phyloP scores from a whole-genome alignment of 176 grass and related monocot genomes.

The Panicum miliaceum region DNA sequence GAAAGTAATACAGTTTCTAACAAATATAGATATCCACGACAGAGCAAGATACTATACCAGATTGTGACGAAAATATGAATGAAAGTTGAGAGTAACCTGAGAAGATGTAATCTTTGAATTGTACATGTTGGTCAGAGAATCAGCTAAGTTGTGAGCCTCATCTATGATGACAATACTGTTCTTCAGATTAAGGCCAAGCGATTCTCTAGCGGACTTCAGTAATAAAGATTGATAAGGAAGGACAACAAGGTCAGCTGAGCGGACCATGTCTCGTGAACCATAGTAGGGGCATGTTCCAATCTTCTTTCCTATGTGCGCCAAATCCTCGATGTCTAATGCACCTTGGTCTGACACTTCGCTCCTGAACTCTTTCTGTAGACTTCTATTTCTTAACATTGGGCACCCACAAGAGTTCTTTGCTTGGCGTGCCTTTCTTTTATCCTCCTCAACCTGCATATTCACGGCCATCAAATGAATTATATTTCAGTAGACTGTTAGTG shows the following conservation, averaged over 20 bases:
- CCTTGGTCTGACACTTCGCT: slow-evolving; percentile 55
- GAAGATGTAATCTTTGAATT: slow-evolving; percentile 75
- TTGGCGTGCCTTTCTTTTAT: slow-evolving; percentile 47
- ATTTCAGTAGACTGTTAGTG: neutral
- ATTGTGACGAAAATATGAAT: neutral
- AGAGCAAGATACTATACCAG: slow-evolving; percentile 1
- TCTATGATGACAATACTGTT: slow-evolving; percentile 93
- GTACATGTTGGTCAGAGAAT: slow-evolving; percentile 85
- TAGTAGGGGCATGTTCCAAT: slow-evolving; percentile 94
- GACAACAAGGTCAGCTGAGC: slow-evolving; percentile 74
- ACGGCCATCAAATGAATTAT: slow-evolving; percentile 1
- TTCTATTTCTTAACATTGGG: slow-evolving; percentile 78
- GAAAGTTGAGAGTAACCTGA: slow-evolving; percentile 52
- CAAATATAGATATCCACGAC: neutral
- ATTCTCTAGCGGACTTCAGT: slow-evolving; percentile 86
- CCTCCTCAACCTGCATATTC: slow-evolving; percentile 55
- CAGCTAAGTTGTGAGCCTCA: slow-evolving; percentile 91
- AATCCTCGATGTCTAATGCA: slow-evolving; percentile 90
- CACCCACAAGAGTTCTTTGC: slow-evolving; percentile 73
- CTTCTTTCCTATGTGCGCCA: slow-evolving; percentile 70
- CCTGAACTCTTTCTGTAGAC: slow-evolving; percentile 71
- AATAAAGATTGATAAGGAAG: slow-evolving; percentile 92
- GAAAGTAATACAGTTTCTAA: neutral
- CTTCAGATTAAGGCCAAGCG: slow-evolving; percentile 84
- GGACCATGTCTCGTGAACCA: slow-evolving; percentile 74